A percentile compares a stretch with the other conserved stretches of the same genome.
Conservation (phyloP, 805 yeast genomes). For the Peterozyma toletana region DNA sequence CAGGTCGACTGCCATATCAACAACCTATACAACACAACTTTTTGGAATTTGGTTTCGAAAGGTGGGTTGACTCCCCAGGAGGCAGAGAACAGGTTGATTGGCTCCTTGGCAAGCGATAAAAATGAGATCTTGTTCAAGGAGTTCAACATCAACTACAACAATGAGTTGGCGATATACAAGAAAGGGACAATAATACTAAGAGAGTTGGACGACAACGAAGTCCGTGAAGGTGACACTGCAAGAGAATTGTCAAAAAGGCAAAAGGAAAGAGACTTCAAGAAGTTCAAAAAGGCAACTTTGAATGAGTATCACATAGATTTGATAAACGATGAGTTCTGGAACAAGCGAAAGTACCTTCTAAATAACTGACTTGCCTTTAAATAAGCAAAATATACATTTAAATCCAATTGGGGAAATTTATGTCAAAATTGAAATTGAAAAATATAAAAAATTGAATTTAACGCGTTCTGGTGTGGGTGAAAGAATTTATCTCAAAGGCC, state of each 20-base stretch:
- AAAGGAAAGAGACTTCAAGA: conserved; percentile 39
- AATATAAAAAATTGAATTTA: too few relatives aligned
- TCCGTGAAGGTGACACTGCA: conserved; percentile 8
- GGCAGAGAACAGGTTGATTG: conserved; percentile 71
- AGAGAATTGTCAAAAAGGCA: conserved; percentile 33
- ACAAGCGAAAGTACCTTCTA: conserved; percentile 29
- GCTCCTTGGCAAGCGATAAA: conserved; percentile 78
- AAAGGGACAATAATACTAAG: conserved; percentile 71
- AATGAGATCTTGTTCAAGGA: conserved; percentile 76
- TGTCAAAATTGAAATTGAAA: too few relatives aligned
- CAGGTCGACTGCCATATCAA: conserved; percentile 96
- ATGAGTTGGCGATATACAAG: conserved; percentile 80
- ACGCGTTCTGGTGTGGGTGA: too few relatives aligned
- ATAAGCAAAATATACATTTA: too few relatives aligned
- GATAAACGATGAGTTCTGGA: conserved; percentile 62
- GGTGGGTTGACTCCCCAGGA: conserved; percentile 70
- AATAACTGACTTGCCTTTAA: background rate
- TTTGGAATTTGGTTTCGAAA: conserved; percentile 74
- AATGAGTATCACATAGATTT: conserved; percentile 48
- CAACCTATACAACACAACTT: conserved; percentile 86
- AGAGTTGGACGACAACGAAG: conserved; percentile 23
- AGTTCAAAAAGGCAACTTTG: conserved; percentile 39
- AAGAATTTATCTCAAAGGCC: too few relatives aligned
- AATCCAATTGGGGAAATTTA: too few relatives aligned
- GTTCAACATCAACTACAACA: conserved; percentile 83